Conservation (phyloP, 2,329 filamentous ascomycete genomes). For the Cladophialophora immunda region DNA sequence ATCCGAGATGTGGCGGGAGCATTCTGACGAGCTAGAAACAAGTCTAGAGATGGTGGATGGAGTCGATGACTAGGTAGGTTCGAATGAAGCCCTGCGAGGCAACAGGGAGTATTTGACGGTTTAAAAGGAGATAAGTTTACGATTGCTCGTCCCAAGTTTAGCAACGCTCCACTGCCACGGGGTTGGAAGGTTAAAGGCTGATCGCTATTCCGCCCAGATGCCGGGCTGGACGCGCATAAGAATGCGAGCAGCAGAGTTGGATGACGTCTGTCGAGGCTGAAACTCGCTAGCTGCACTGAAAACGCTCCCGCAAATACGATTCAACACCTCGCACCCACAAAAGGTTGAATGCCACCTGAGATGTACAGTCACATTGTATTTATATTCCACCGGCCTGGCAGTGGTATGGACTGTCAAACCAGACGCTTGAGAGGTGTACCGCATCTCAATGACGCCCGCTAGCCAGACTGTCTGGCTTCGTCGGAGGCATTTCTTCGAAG, state of each 20-base stretch:
- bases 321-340: neutral
- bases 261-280: slow-evolving; percentile 5
- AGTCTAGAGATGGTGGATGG: neutral
- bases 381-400: neutral
- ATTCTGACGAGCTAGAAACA: neutral
- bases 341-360: neutral
- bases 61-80: neutral
- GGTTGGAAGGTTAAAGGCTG: slow-evolving; percentile 4
- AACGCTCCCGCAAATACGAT: neutral
- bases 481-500: slow-evolving; percentile 67
- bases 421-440: neutral
- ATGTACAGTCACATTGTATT: slow-evolving; percentile 6
- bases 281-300: neutral
- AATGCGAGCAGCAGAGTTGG: neutral
- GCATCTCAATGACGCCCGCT: slow-evolving; percentile 1
- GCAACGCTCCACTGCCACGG: neutral
- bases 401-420: slow-evolving; percentile 8
- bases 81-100: neutral
- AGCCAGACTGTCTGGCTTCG: slow-evolving; percentile 28
- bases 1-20: slow-evolving; percentile 33
- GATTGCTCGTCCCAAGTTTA: neutral
- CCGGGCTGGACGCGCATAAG: neutral
- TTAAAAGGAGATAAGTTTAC: slow-evolving; percentile 10
- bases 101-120: neutral
- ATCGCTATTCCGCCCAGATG: slow-evolving; percentile 21